Base-by-base conservation (phyloP, 2,329 filamentous ascomycete genomes). In the Arthroderma sp. region DNA sequence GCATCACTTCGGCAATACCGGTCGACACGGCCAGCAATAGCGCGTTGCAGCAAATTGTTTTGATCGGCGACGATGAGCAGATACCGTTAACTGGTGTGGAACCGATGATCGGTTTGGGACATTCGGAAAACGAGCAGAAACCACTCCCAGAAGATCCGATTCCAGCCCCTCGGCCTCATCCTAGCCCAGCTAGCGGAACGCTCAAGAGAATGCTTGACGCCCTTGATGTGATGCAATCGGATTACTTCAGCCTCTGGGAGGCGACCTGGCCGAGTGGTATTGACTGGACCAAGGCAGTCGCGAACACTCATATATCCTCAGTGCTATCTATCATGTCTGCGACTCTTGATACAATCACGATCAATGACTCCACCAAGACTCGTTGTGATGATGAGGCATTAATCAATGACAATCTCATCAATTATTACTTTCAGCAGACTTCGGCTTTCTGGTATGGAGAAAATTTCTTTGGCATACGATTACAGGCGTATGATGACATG, bases 221-320 rank as follows among this genome's bases (percentile, higher is more conserved):
- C 4, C 77, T 96, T 61, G 77, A 82, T 51, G 82, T 85, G 4
- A 82, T 96, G 78, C 90, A 96, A 69, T 77, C 81, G 55, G 75
- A 79, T 25, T 95, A 89, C 72, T 96, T 93, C 68, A 79, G 83
- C 51, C 73, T 85, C 3, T 87, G 87, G 78, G 75, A 86, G 37
- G 90, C 87, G 9, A 89, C 83, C 25, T 97, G 91, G 88, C 88
- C 90, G 0, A 78, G 79, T 0, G 81, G 87, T 33, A 96, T 95
- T 65, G 91, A 96, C 74, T 97, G 91, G 91, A 97, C 91, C 0
- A 85, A 84, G 17, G 91, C 91, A 2, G 88, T 96, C 7, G 76
- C 88, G 64, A 84, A 84, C 44, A 95, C 91, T 0, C 83, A 91
- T 58, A 73, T 95, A 37, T 86, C 88, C 0, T 86, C 84, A 13